phyloP scores from a whole-genome alignment of 164 flowering plant species.

The Umbilicus rupestris region DNA sequence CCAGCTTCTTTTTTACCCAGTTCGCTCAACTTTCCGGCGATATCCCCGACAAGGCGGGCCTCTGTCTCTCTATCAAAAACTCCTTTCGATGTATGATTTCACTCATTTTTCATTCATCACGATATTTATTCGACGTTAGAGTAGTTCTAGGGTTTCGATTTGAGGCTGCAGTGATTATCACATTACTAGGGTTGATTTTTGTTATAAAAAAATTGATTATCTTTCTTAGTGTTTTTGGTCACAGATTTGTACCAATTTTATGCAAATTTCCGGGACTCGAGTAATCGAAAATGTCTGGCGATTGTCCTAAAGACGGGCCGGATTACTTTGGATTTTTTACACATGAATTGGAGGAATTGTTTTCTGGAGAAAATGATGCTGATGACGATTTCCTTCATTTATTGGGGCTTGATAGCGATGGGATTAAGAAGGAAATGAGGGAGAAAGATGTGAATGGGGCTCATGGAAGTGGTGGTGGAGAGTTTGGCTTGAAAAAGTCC shows the following conservation, averaged over 20 bases:
- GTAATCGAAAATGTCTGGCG: background rate
- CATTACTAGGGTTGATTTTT: background rate
- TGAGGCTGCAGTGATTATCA: background rate
- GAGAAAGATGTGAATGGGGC: constrained; percentile 6
- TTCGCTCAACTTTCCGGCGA: too few species aligned
- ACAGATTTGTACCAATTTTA: background rate
- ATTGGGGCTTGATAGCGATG: constrained; percentile 10
- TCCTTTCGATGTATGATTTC: too few species aligned
- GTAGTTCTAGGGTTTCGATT: background rate
- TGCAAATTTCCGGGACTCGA: background rate
- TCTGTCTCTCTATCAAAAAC: too few species aligned
- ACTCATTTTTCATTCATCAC: background rate
- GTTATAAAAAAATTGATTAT: too few species aligned
- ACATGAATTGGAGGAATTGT: constrained; percentile 29
- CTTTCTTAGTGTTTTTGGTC: background rate
- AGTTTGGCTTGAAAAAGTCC: constrained; percentile 8
- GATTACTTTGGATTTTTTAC: constrained; percentile 46
- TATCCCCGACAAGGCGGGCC: too few species aligned
- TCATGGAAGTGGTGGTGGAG: constrained; percentile 8
- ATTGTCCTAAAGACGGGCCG: constrained; percentile 29
- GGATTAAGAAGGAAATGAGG: constrained; percentile 11
- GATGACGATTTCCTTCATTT: constrained; percentile 26
- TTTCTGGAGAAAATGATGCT: constrained; percentile 32
- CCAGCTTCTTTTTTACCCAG: too few species aligned
- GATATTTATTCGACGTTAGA: background rate